Base-by-base conservation (phyloP, 2,329 filamentous ascomycete species). In the Zasmidium angulare region DNA sequence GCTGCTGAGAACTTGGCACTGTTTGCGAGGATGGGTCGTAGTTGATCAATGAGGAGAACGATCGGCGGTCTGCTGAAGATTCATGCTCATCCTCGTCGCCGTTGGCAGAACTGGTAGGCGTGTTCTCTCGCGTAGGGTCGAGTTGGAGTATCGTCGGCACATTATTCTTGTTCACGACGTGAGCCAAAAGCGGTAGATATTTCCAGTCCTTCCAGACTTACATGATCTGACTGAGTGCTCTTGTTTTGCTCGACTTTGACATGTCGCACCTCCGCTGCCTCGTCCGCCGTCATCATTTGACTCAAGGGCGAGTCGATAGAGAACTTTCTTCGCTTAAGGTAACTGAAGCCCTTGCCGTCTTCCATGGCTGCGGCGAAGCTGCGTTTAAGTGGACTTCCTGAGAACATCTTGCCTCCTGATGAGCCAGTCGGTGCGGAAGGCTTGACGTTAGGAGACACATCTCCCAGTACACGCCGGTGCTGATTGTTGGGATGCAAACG, bases 1-100 rank as follows among this genome's bases (percentile, higher is more conserved):
- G 50, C 14, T 53, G 40, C 22, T 64, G 62, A 26, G 60, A 60
- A 51, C 49, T 60, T 12, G 46, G 56, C 48, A 55, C 50, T 22
- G 61, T 63, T 58, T 78, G 78, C 49, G 75, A 79, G 17, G 75
- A 77, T 6, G 75, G 71, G 46, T 78, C 75, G 68, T 78, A 82
- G 64, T 82, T 76, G 65, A 82, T 75, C 31, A 80, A 69, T 11
- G 76, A 77, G 17, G 79, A 81, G 66, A 82, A 81, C 17, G 77
- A 79, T 24, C 68, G 69, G 20, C 75, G 72, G 58, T 75, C 74
- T 23, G 61, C 69, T 62, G 65, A 63, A 3, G 67, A 71, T 20
- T 62, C 61, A 26, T 69, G 62, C n/a, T 60, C 63, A 47, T 67
- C 64, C 12, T 65, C 66, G 23, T 63, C 36, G 7, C n/a, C 63